Evolutionary conservation across 106 monocot species (phyloP).

Genomic region (Narthecium ossifragum): DNA sequence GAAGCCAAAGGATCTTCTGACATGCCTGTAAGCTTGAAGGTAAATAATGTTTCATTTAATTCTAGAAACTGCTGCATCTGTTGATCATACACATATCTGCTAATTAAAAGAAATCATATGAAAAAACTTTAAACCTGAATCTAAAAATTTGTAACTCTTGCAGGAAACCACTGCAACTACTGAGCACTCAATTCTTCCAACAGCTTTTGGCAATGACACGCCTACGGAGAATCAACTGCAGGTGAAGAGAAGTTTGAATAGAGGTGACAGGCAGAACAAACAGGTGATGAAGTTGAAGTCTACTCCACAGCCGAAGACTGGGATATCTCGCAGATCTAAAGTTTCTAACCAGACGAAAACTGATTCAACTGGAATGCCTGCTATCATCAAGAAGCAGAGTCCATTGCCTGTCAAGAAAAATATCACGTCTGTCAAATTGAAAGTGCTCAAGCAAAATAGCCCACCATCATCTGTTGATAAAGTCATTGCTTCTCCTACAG

Average conservation of each 20-base stretch:
- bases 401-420: constrained; percentile 1
- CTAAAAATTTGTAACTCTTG: too few relatives aligned
- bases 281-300: constrained; percentile 11
- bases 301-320: not conserved
- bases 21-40: too few relatives aligned
- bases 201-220: not conserved
- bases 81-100: too few relatives aligned
- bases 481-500: constrained; percentile 1
- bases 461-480: constrained; percentile 6
- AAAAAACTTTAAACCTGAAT: too few relatives aligned
- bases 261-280: constrained; percentile 10
- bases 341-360: constrained; percentile 10
- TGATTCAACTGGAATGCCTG: constrained; percentile 1
- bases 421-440: not conserved
- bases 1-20: not conserved
- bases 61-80: too few relatives aligned
- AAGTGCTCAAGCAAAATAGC: constrained; percentile 9
- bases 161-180: too few relatives aligned
- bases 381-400: constrained; percentile 3
- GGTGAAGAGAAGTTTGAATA: constrained; percentile 3
- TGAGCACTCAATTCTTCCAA: too few relatives aligned
- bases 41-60: too few relatives aligned
- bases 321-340: constrained; percentile 7
- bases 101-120: too few relatives aligned
- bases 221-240: not conserved